Conservation (phyloP, 164 flowering plant species). For the Stephania japonica region DNA sequence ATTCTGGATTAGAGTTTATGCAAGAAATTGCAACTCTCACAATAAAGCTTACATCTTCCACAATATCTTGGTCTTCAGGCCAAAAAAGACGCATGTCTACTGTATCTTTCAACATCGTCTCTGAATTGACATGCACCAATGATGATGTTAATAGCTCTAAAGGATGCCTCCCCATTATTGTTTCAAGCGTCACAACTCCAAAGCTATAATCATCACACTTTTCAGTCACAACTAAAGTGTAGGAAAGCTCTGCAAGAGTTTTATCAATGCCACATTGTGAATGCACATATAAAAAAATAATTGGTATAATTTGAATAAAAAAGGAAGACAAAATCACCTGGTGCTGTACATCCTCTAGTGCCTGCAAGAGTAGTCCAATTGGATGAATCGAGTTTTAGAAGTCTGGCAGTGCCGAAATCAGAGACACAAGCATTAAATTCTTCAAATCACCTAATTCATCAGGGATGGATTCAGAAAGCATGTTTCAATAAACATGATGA, state of each 20-base stretch:
- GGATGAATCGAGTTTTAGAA: no score
- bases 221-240: neutral
- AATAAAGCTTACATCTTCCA: neutral
- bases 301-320: no score
- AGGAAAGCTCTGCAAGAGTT: neutral
- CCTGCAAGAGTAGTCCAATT: slow-evolving; percentile 14
- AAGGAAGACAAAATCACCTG: slow-evolving; percentile 3
- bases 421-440: no score
- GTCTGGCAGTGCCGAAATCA: no score
- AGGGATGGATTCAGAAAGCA: neutral
- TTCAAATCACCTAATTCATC: neutral
- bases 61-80: neutral
- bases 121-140: neutral
- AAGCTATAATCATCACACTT: neutral
- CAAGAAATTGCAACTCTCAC: neutral
- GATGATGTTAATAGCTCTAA: neutral
- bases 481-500: neutral
- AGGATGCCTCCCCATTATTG: neutral
- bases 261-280: neutral
- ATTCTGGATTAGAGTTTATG: neutral
- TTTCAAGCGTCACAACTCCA: no score
- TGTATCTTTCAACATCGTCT: neutral
- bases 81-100: neutral
- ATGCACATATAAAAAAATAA: neutral
- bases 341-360: slow-evolving; percentile 8